Evolutionary conservation across 2,329 filamentous ascomycete genomes (phyloP).

Genomic region (Sordariomycetes sp.): DNA sequence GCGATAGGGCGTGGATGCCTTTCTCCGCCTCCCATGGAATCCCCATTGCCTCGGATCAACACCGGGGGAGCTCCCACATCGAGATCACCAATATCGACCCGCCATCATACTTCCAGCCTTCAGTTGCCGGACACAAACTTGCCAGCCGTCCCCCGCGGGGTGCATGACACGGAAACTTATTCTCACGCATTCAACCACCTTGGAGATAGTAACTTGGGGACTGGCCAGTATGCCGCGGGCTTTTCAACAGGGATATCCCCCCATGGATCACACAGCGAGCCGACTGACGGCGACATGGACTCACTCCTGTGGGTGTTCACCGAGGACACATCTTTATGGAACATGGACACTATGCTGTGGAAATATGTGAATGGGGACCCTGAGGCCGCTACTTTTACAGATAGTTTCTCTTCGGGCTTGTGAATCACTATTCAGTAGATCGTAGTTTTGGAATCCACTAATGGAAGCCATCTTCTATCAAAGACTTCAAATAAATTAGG

Average conservation of each 20-base stretch:
- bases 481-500: no score
- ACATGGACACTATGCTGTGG: slow-evolving; percentile 10
- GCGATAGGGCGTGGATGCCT: background rate
- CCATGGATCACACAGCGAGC: background rate
- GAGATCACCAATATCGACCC: background rate
- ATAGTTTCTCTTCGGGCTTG: background rate
- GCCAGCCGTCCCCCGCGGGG: background rate
- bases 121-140: background rate
- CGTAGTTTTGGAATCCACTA: background rate
- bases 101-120: background rate
- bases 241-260: background rate
- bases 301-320: slow-evolving; percentile 9
- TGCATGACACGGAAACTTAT: background rate
- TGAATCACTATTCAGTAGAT: background rate
- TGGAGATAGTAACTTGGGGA: background rate
- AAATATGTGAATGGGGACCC: slow-evolving; percentile 10
- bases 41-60: background rate
- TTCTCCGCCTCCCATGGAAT: background rate
- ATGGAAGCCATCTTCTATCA: no score
- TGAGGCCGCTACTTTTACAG: background rate
- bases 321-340: slow-evolving; percentile 10
- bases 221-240: background rate
- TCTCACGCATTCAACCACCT: background rate
- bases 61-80: background rate
- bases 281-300: background rate